Evolutionary conservation across 768 basidiomycete species (phyloP).

Genomic region (Tephrocybe sp.): DNA sequence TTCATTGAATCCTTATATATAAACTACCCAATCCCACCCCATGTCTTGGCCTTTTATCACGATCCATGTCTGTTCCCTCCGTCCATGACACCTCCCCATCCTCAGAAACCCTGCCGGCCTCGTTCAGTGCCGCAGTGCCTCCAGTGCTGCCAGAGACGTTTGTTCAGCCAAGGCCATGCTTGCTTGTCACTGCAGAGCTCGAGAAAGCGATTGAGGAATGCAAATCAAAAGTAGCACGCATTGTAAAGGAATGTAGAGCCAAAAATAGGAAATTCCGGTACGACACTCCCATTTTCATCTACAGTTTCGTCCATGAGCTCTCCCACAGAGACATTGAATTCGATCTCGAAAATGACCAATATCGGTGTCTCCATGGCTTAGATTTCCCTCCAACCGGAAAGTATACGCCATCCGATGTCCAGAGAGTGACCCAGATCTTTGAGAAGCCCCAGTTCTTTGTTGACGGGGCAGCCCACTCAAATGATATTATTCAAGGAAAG

Average conservation of each 20-base stretch:
- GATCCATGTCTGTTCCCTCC: constrained; percentile 6
- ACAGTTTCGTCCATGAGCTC: not conserved
- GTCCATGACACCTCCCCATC: not conserved
- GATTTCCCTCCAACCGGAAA: constrained; percentile 18
- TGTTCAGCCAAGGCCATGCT: constrained; percentile 35
- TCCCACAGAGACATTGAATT: constrained; percentile 51
- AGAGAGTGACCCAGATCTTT: constrained; percentile 48
- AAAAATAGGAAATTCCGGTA: constrained; percentile 52
- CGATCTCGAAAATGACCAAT: constrained; percentile 51
- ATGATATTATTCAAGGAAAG: constrained; percentile 49
- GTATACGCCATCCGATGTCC: constrained; percentile 38
- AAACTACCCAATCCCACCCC: constrained; percentile 1
- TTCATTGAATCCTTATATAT: constrained; percentile 2
- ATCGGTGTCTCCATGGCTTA: constrained; percentile 45
- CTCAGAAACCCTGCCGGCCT: not conserved
- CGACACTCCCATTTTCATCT: not conserved
- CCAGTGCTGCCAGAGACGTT: constrained; percentile 19
- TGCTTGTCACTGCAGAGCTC: constrained; percentile 48
- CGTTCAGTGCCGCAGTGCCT: not conserved
- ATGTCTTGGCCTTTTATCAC: constrained; percentile 3
- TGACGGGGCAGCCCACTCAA: constrained; percentile 42
- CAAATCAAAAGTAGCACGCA: constrained; percentile 40
- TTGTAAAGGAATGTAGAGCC: constrained; percentile 43
- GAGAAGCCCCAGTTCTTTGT: constrained; percentile 49
- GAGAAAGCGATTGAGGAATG: constrained; percentile 49